phyloP scores from a whole-genome alignment of 805 yeast genomes.

The Pichia occidentalis region DNA sequence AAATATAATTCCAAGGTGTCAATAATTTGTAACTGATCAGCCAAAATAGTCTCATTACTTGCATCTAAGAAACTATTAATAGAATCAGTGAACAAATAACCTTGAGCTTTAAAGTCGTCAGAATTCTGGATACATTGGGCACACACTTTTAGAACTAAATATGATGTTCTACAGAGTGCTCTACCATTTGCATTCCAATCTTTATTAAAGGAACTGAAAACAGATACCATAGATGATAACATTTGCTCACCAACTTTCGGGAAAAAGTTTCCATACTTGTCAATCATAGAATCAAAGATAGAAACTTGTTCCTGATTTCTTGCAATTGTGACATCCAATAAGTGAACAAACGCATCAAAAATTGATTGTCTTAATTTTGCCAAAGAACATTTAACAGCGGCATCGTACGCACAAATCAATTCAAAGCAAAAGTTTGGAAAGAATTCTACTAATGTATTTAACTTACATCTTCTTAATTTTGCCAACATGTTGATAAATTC shows the following conservation, averaged over 20 bases:
- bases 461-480: slow-evolving; percentile 48
- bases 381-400: slow-evolving; percentile 18
- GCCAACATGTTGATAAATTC: slow-evolving; percentile 43
- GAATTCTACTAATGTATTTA: slow-evolving; percentile 46
- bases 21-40: slow-evolving; percentile 58
- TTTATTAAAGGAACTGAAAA: slow-evolving; percentile 42
- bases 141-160: slow-evolving; percentile 42
- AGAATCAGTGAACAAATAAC: slow-evolving; percentile 29
- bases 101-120: slow-evolving; percentile 14
- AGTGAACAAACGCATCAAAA: slow-evolving; percentile 53
- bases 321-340: slow-evolving; percentile 57
- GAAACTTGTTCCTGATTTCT: slow-evolving; percentile 58
- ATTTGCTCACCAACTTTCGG: slow-evolving; percentile 49
- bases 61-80: slow-evolving; percentile 40
- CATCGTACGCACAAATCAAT: slow-evolving; percentile 29
- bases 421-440: slow-evolving; percentile 50
- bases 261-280: slow-evolving; percentile 28
- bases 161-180: slow-evolving; percentile 54
- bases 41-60: slow-evolving; percentile 40
- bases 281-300: slow-evolving; percentile 45
- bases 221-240: slow-evolving; percentile 38
- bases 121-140: slow-evolving; percentile 15
- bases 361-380: slow-evolving; percentile 27
- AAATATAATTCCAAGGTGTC: slow-evolving; percentile 55
- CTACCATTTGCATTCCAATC: slow-evolving; percentile 61